These are phyloP conservation scores for Colletotrichum godetiae DNA, from an alignment of 2,329 filamentous ascomycete species.

Conservation along the genomic window DNA sequence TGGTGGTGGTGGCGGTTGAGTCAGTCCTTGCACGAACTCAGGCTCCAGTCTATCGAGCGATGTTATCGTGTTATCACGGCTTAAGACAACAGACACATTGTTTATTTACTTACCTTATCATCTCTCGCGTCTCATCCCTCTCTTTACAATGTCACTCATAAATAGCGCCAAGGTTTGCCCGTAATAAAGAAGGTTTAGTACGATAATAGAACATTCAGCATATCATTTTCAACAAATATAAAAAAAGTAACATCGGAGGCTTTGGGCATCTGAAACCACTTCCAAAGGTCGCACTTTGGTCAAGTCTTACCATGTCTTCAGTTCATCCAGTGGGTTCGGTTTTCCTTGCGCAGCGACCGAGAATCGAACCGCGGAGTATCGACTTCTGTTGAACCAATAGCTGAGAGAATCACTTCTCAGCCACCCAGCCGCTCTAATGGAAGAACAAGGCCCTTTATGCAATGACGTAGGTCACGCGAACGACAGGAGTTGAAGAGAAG, in stretches of 20 bases:
- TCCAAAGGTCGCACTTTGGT: neutral
- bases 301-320: neutral
- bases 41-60: neutral
- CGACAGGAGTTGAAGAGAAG: neutral
- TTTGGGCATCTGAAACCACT: neutral
- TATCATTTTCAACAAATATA: no score
- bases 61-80: neutral
- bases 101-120: neutral
- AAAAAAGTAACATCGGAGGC: neutral
- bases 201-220: no score
- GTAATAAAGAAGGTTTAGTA: fast-evolving
- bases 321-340: neutral
- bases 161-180: neutral
- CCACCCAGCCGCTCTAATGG: neutral
- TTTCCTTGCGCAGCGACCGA: neutral
- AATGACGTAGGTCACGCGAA: neutral
- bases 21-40: no score
- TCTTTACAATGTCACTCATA: neutral
- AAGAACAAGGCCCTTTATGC: neutral
- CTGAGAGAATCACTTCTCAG: neutral
- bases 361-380: neutral
- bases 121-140: neutral
- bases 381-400: neutral
- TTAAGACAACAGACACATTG: neutral
- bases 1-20: conserved; percentile 9